Evolutionary conservation across 495 filamentous ascomycete species (phyloP).

Genomic region (Jackrogersella minutella): DNA sequence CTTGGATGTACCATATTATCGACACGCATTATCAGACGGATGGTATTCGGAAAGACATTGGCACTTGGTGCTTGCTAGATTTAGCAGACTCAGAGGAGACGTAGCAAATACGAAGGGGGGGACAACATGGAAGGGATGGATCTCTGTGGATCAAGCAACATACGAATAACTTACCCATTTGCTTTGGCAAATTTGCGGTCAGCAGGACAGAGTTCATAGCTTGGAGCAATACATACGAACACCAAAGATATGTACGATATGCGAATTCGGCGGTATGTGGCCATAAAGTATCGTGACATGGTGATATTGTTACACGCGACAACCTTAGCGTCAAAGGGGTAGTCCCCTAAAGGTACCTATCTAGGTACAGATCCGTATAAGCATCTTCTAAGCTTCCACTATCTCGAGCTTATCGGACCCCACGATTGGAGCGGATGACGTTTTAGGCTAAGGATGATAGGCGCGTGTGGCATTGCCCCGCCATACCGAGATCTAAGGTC

Average conservation of each 20-base stretch:
- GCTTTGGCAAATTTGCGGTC: not conserved
- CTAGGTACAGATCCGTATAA: no score
- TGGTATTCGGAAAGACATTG: conserved; percentile 7
- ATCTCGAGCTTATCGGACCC: conserved; percentile 4
- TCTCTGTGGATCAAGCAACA: not conserved
- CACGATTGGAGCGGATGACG: conserved; percentile 31
- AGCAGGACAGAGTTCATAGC: not conserved
- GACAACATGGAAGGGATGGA: not conserved
- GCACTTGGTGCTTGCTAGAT: not conserved
- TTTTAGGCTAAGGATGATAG: conserved; percentile 41
- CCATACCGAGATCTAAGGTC: conserved; percentile 34
- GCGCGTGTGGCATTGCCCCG: conserved; percentile 30
- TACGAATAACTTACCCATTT: not conserved
- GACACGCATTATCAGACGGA: conserved; percentile 5
- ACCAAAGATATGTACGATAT: not conserved
- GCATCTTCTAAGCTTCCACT: not conserved
- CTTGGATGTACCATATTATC: conserved; percentile 35
- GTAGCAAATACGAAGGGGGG: not conserved
- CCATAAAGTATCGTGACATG: not conserved
- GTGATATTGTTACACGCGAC: conserved; percentile 1
- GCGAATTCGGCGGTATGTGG: conserved; percentile 20
- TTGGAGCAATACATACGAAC: not conserved
- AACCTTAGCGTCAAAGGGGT: not conserved
- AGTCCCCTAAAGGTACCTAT: conserved; percentile 1
- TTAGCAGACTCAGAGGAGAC: not conserved